Evolutionary conservation across 1,284 basidiomycete genomes (phyloP).

Genomic region (Inonotus hispidus): DNA sequence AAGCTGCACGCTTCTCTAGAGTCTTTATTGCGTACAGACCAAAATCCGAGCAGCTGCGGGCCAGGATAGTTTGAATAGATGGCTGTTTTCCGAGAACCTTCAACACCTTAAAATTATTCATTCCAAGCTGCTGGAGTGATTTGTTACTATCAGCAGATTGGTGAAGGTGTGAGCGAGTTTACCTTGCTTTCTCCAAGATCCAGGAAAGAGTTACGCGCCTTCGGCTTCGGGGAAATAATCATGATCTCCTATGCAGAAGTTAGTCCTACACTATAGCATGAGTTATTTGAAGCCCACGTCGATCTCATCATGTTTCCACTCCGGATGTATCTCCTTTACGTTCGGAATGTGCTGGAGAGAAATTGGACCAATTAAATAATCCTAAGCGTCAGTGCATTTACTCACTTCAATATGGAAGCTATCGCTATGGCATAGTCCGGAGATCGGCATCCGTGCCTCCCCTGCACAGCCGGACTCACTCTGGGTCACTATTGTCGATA

Average conservation of each 20-base stretch:
- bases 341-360: conserved; percentile 11
- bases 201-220: conserved; percentile 15
- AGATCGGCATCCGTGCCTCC: neutral
- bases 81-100: conserved; percentile 52
- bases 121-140: conserved; percentile 23
- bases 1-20: conserved; percentile 51
- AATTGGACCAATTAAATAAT: neutral
- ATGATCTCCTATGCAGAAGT: conserved; percentile 22
- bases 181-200: conserved; percentile 10
- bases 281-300: conserved; percentile 21
- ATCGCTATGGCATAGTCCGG: neutral
- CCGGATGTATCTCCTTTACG: conserved; percentile 24
- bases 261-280: neutral
- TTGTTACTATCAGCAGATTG: neutral
- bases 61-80: conserved; percentile 46
- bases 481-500: neutral
- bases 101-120: conserved; percentile 54
- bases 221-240: conserved; percentile 25
- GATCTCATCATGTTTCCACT: conserved; percentile 29
- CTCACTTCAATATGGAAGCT: conserved; percentile 17
- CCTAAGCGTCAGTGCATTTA: neutral
- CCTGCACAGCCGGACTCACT: neutral
- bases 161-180: neutral
- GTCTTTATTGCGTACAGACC: conserved; percentile 56
- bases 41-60: conserved; percentile 34